Percentiles rank a stretch among this genome's conserved stretches.
These are phyloP conservation scores for Ustilago bromivora DNA, from an alignment of 1,284 basidiomycete genomes.

Conservation along the genomic window DNA sequence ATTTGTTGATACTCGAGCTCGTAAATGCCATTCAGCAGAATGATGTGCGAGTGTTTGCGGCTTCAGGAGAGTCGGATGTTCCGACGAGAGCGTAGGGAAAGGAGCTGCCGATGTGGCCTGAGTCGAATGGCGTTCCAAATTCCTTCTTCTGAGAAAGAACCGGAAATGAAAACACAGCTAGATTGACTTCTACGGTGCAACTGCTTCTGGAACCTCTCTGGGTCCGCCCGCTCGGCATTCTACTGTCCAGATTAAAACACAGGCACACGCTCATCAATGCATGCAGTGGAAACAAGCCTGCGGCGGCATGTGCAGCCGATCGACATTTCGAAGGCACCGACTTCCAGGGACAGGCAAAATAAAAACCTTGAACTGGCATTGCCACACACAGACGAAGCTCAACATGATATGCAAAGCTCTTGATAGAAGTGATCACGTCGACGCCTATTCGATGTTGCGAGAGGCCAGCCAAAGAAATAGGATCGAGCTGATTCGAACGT, in stretches of 20 bases:
- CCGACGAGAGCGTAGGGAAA: not conserved
- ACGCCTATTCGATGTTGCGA: no score
- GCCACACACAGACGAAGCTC: not conserved
- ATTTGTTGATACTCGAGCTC: not conserved
- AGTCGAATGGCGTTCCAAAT: conserved; percentile 14
- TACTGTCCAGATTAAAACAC: not conserved
- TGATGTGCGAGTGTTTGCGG: not conserved
- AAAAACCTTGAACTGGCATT: not conserved
- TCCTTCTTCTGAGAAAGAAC: conserved; percentile 29
- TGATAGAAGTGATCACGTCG: no score
- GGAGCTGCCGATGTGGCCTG: not conserved
- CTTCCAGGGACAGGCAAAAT: not conserved
- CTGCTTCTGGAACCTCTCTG: conserved; percentile 1
- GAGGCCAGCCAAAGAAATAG: no score
- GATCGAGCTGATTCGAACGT: not conserved
- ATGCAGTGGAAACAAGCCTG: conserved; percentile 13
- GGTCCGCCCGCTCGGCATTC: not conserved
- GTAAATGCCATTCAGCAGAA: not conserved
- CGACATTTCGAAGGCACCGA: not conserved
- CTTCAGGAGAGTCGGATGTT: not conserved
- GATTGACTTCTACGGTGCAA: conserved; percentile 31
- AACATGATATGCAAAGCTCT: not conserved
- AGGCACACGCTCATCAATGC: conserved; percentile 11
- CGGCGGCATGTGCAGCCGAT: conserved; percentile 2
- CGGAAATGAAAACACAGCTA: conserved; percentile 17